A percentile compares a stretch with the other conserved stretches of the same genome.
phyloP scores from a whole-genome alignment of 2,329 filamentous ascomycete genomes.

The Fusarium buxicola region DNA sequence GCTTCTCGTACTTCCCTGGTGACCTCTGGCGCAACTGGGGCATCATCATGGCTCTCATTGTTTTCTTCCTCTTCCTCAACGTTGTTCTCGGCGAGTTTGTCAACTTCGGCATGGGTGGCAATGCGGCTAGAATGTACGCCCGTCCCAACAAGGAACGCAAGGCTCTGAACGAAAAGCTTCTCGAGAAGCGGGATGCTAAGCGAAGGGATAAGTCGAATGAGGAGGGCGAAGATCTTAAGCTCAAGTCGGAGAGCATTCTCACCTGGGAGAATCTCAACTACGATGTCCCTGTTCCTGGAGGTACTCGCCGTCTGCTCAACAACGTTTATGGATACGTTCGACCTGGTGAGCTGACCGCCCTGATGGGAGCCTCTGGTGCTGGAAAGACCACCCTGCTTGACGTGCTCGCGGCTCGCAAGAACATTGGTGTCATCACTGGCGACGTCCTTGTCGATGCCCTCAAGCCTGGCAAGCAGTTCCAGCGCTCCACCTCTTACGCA shows the following conservation, averaged over 20 bases:
- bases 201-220: constrained; percentile 60
- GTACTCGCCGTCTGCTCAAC: constrained; percentile 66
- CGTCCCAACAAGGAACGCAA: constrained; percentile 76
- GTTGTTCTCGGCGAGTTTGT: constrained; percentile 83
- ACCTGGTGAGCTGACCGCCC: constrained; percentile 79
- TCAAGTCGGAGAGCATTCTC: constrained; percentile 73
- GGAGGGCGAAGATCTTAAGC: constrained; percentile 62
- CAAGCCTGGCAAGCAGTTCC: constrained; percentile 69
- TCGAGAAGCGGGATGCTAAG: constrained; percentile 68
- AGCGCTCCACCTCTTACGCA: constrained; percentile 70
- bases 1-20: constrained; percentile 73
- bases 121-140: constrained; percentile 80
- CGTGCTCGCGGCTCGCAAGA: constrained; percentile 73
- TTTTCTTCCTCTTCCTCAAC: constrained; percentile 80
- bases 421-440: constrained; percentile 69
- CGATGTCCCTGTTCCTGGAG: constrained; percentile 70
- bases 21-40: constrained; percentile 88
- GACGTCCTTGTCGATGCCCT: constrained; percentile 68
- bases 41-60: constrained; percentile 80
- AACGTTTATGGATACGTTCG: constrained; percentile 76
- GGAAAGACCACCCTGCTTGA: constrained; percentile 89
- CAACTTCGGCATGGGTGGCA: constrained; percentile 83
- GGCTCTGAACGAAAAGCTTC: constrained; percentile 72
- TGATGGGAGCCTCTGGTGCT: constrained; percentile 87
- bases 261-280: constrained; percentile 92